Conservation (phyloP, 176 grass and related monocot genomes). For the Oryza coarctata region DNA sequence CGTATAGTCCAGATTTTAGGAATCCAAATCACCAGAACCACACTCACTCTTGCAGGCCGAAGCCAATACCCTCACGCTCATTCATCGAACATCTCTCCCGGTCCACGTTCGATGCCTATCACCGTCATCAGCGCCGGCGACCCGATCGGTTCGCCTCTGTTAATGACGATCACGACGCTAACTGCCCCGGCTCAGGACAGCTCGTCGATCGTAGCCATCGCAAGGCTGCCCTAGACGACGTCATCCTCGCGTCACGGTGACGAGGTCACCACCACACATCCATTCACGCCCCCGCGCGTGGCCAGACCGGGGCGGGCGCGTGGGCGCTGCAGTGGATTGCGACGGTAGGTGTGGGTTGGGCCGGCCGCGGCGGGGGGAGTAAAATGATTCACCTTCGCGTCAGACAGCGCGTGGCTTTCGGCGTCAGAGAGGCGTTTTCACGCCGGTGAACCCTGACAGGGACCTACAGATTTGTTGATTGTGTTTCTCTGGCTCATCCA, state of each 20-base stretch:
- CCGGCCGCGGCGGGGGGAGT: no score
- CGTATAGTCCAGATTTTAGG: no score
- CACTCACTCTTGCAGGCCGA: no score
- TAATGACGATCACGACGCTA: not conserved
- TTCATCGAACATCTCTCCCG: not conserved
- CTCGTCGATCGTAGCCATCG: not conserved
- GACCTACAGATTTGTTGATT: not conserved
- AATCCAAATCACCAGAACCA: no score
- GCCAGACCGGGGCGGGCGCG: not conserved
- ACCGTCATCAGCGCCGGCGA: not conserved
- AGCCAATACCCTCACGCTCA: not conserved
- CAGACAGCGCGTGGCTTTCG: not conserved
- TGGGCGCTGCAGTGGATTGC: not conserved
- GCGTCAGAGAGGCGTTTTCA: not conserved
- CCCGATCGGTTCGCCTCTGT: not conserved
- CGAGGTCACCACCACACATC: not conserved
- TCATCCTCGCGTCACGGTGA: constrained; percentile 22
- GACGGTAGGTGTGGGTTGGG: not conserved
- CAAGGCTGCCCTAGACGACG: not conserved
- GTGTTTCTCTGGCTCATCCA: no score
- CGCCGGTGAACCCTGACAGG: not conserved
- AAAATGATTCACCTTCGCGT: not conserved
- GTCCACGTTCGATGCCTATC: not conserved
- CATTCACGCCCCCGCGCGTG: no score
- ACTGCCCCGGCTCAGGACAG: not conserved